Evolutionary conservation across 108 stramenopile genomes (phyloP).

Genomic region (Nitzschia sp.): DNA sequence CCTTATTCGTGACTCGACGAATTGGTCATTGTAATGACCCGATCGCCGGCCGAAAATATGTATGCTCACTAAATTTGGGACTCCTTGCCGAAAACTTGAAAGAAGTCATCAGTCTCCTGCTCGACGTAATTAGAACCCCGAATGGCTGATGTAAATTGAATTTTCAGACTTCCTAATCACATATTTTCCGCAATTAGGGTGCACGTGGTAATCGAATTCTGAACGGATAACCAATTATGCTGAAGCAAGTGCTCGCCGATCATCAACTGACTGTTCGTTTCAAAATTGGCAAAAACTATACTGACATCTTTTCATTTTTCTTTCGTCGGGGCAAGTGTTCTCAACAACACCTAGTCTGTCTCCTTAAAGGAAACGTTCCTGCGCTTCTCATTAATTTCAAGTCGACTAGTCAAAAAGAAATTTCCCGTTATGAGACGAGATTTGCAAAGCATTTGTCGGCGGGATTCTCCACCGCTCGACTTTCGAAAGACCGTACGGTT

Average conservation of each 20-base stretch:
- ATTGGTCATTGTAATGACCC: neutral
- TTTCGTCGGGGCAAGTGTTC: no score
- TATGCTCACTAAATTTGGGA: neutral
- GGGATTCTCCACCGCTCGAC: neutral
- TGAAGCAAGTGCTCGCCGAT: neutral
- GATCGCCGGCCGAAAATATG: neutral
- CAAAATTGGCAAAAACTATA: no score
- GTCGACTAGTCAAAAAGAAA: neutral
- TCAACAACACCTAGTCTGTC: no score
- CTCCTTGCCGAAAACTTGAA: neutral
- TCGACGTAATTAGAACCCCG: no score
- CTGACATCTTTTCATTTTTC: no score
- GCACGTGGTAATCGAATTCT: neutral
- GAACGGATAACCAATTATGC: neutral
- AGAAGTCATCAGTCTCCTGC: no score
- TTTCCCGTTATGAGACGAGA: neutral
- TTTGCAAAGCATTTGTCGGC: no score
- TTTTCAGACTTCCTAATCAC: neutral
- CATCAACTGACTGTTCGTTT: no score
- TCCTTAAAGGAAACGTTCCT: neutral
- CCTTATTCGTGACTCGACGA: neutral
- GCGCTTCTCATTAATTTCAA: neutral
- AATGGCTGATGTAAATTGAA: neutral
- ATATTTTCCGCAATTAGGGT: neutral
- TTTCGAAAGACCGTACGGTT: constrained; percentile 9